Percentiles rank a stretch among this genome's conserved stretches.
Conservation (phyloP, 495 filamentous ascomycete species). For the Chaetomium tenue region DNA sequence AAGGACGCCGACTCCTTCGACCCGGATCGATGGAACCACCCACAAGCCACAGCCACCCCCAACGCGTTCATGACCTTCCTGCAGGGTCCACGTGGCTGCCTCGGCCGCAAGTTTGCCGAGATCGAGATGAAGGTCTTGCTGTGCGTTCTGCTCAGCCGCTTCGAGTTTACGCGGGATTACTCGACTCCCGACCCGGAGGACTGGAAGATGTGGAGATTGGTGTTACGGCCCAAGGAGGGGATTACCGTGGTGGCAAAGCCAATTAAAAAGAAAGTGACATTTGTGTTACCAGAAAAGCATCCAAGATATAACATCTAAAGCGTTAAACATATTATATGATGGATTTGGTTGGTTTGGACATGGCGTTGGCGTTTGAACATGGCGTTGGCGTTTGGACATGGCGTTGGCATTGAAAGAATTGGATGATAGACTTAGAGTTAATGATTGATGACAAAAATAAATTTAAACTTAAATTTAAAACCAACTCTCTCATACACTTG, state of each 20-base stretch:
- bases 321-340: too few species aligned
- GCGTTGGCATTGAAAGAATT: too few species aligned
- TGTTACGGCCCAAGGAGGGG: conserved; percentile 51
- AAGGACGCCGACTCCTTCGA: conserved; percentile 38
- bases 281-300: too few species aligned
- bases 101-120: conserved; percentile 45
- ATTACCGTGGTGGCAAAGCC: conserved; percentile 44
- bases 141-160: conserved; percentile 38
- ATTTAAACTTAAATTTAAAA: too few species aligned
- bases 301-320: too few species aligned
- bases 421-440: too few species aligned
- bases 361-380: too few species aligned
- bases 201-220: conserved; percentile 56
- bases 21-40: conserved; percentile 42
- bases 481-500: too few species aligned
- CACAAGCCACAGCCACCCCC: conserved; percentile 34
- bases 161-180: conserved; percentile 39
- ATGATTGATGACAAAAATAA: too few species aligned
- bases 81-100: conserved; percentile 41
- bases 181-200: conserved; percentile 47
- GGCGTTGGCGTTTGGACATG: too few species aligned
- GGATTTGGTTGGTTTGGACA: too few species aligned
- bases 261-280: too few species aligned
- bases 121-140: conserved; percentile 45
- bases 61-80: conserved; percentile 44